Evolutionary conservation across 2,329 filamentous ascomycete genomes (phyloP).

Genomic region (Talaromyces sp.): DNA sequence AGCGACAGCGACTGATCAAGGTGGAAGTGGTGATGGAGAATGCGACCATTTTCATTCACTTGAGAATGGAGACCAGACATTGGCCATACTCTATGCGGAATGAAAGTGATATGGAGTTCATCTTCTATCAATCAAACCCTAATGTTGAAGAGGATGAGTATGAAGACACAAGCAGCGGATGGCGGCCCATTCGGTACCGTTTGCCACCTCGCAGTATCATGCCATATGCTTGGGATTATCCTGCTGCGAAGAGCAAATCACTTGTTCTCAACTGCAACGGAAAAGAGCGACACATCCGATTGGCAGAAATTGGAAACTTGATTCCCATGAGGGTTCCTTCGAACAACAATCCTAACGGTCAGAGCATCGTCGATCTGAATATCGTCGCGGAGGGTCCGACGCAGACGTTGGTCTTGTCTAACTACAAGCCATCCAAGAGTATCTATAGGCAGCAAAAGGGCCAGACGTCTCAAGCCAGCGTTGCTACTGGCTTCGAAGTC

Average conservation of each 20-base stretch:
- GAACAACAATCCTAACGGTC: constrained; percentile 58
- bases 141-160: constrained; percentile 84
- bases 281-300: constrained; percentile 85
- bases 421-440: constrained; percentile 89
- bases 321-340: constrained; percentile 86
- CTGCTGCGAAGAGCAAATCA: constrained; percentile 93
- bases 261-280: constrained; percentile 76
- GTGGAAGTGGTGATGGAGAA: constrained; percentile 89
- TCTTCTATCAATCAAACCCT: constrained; percentile 92
- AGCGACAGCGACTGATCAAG: constrained; percentile 82
- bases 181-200: constrained; percentile 88
- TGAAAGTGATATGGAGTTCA: constrained; percentile 93
- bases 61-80: constrained; percentile 86
- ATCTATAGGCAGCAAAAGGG: constrained; percentile 69
- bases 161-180: constrained; percentile 71
- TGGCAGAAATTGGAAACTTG: constrained; percentile 93
- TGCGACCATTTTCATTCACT: constrained; percentile 87
- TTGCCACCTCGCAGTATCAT: constrained; percentile 94
- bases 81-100: constrained; percentile 99
- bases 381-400: constrained; percentile 94
- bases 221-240: constrained; percentile 99
- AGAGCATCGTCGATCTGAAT: constrained; percentile 94
- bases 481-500: constrained; percentile 78
- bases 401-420: constrained; percentile 88
- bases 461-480: constrained; percentile 56